phyloP scores from a whole-genome alignment of 116 monocot genomes.

The Phalaenopsis hybrid region DNA sequence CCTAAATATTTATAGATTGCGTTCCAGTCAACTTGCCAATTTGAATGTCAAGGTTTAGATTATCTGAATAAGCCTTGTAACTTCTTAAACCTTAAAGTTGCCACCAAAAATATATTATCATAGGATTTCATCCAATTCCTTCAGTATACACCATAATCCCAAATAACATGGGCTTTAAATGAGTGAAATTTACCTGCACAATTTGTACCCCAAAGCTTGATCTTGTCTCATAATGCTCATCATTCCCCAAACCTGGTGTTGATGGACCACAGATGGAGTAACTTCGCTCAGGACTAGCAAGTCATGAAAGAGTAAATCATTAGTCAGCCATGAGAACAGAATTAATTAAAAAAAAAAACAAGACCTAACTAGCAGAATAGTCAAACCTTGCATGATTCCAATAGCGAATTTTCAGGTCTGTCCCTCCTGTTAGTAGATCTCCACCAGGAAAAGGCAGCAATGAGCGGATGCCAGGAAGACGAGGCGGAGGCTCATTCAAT shows the following conservation, averaged over 20 bases:
- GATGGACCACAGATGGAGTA: constrained; percentile 80
- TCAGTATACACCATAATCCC: background rate
- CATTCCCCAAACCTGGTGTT: constrained; percentile 49
- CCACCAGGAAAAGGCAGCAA: constrained; percentile 90
- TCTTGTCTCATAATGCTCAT: constrained; percentile 63
- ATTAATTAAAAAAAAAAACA: background rate
- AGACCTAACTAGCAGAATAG: background rate
- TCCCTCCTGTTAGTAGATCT: constrained; percentile 77
- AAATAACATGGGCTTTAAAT: background rate
- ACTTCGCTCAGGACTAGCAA: constrained; percentile 73
- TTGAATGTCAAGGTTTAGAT: background rate
- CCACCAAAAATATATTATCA: background rate
- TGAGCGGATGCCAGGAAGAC: constrained; percentile 64
- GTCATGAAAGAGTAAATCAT: background rate
- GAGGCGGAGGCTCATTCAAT: constrained; percentile 65
- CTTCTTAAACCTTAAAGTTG: background rate
- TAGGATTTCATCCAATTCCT: background rate
- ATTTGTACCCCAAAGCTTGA: constrained; percentile 78
- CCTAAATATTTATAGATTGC: background rate
- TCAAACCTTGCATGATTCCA: constrained; percentile 81
- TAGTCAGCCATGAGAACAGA: background rate
- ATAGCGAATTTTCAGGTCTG: constrained; percentile 80
- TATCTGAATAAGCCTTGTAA: background rate
- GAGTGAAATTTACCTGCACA: constrained; percentile 63
- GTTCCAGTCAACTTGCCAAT: background rate